Base-by-base conservation (phyloP, 768 basidiomycete genomes). In the Suillus tomentosus region DNA sequence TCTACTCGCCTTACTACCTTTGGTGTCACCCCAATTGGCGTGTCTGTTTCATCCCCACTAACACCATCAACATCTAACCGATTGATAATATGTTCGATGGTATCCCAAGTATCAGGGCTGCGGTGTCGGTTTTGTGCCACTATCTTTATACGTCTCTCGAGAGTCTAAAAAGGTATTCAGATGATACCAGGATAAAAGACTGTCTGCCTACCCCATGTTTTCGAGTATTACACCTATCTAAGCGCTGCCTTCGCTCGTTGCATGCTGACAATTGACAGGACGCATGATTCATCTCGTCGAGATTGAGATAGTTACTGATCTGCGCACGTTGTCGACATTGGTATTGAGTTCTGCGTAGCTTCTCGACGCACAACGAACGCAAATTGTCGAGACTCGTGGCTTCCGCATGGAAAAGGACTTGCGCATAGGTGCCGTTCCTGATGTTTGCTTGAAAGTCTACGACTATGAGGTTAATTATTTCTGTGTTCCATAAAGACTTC, bases 1-100 rank as follows among this genome's bases (percentile, higher is more conserved):
- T 19, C 43, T 19, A 45, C 43, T 45, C 43, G 9, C 43, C 19
- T 43, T 42, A 65, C 14, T 15, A 59, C 43, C 43, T 45, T 45
- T n/a, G 43, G 43, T 4, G 7, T n/a, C 9, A 9, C 43, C 19
- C 43, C 43, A 9, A 45, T 19, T 45, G 51, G 58, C 8, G 7
- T 22, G 11, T 66, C 59, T 4, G 53, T 66, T 19, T 66, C 27
- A 22, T 66, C 63, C 39, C 59, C 58, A 43, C 63, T 66, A 51
- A 66, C 61, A 5, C 61, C 64, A 8, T 65, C n/a, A 6, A 67
- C 24, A 24, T 22, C 36, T 15, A 67, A 61, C 22, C 14, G 19
- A 7, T 27, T 10, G 11, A 58, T 50, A 3, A 62, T 53, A 6
- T 45, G n/a, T 1, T 2, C 0, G 27, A 61, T 50, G 1, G 40